Percentiles rank a stretch among this genome's conserved stretches.
Conservation (phyloP, 2,329 filamentous ascomycete genomes). For the Aspergillus vadensis region DNA sequence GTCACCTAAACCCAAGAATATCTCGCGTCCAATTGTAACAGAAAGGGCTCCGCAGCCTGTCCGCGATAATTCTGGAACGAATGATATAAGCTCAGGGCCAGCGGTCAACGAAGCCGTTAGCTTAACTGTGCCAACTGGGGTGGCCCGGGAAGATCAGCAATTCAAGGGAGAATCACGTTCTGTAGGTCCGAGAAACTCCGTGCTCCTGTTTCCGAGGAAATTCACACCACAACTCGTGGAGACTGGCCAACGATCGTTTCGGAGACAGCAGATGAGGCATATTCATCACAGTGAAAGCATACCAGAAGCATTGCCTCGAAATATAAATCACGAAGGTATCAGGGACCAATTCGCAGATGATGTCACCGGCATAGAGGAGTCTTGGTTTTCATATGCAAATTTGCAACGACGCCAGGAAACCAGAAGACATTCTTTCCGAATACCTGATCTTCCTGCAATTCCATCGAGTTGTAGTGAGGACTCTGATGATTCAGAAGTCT, state of each 20-base stretch:
- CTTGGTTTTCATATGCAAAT: constrained; percentile 48
- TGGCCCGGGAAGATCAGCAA: constrained; percentile 16
- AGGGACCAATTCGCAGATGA: not conserved
- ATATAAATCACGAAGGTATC: constrained; percentile 7
- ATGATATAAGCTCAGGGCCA: not conserved
- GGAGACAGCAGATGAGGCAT: constrained; percentile 29
- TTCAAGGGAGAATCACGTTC: not conserved
- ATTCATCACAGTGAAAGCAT: constrained; percentile 36
- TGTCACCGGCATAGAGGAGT: constrained; percentile 33
- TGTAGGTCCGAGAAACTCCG: not conserved
- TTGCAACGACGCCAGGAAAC: constrained; percentile 41
- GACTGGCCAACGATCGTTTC: constrained; percentile 34
- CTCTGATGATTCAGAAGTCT: constrained; percentile 42
- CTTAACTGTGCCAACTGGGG: not conserved
- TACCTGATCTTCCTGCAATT: constrained; percentile 64
- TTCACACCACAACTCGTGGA: constrained; percentile 38
- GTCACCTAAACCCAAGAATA: not conserved
- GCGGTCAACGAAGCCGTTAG: not conserved
- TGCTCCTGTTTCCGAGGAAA: constrained; percentile 23
- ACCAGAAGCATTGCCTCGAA: not conserved
- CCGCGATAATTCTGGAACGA: not conserved
- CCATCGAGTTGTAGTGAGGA: constrained; percentile 61
- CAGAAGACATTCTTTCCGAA: constrained; percentile 59
- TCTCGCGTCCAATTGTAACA: not conserved
- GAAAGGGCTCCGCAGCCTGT: not conserved